A percentile compares a stretch with the other conserved stretches of the same genome.
Conservation (phyloP, 805 yeast species). For the Saccharomycopsis fodiens region DNA sequence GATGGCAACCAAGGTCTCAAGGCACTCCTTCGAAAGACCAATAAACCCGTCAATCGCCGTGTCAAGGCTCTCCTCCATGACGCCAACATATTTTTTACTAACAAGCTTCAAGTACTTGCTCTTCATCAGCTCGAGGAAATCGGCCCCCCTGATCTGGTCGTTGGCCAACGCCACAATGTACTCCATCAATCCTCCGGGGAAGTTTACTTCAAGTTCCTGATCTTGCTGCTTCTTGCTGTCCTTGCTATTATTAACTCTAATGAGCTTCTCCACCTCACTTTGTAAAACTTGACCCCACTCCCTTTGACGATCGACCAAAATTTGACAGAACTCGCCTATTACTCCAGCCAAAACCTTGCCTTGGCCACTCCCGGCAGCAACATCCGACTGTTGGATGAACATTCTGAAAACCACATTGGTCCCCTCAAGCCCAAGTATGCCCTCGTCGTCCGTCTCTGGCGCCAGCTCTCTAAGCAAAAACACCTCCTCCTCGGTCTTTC, state of each 20-base stretch:
- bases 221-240: conserved; percentile 27
- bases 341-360: conserved; percentile 75
- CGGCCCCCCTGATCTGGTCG: conserved; percentile 70
- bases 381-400: conserved; percentile 85
- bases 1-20: conserved; percentile 46
- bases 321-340: conserved; percentile 57
- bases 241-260: conserved; percentile 25
- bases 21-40: conserved; percentile 59
- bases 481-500: conserved; percentile 54
- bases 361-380: conserved; percentile 78
- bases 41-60: conserved; percentile 75
- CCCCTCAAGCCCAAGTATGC: conserved; percentile 61
- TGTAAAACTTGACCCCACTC: conserved; percentile 53
- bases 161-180: conserved; percentile 78
- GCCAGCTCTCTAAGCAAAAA: conserved; percentile 62
- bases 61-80: conserved; percentile 50
- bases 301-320: conserved; percentile 53
- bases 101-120: conserved; percentile 59
- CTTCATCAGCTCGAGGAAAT: conserved; percentile 61
- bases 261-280: conserved; percentile 38
- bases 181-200: conserved; percentile 74
- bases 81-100: conserved; percentile 51
- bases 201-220: too few relatives aligned
- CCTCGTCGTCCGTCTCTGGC: conserved; percentile 66
- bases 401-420: conserved; percentile 72